Conservation (phyloP, 192 early-diverging fungal genomes). For the Entomortierella parvispora region DNA sequence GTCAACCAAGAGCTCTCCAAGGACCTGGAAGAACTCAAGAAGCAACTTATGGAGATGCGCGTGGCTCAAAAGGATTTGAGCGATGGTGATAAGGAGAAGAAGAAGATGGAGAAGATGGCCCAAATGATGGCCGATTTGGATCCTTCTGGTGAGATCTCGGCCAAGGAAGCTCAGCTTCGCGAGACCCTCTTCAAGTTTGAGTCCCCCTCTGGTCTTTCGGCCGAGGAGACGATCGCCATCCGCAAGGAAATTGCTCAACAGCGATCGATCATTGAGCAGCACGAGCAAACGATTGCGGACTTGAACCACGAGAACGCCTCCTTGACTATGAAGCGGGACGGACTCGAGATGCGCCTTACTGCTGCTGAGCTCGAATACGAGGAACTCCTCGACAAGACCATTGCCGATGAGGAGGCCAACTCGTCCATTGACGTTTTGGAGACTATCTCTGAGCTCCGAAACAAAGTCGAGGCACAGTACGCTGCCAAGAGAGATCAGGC, state of each 20-base stretch:
- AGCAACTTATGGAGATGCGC: slow-evolving; percentile 65
- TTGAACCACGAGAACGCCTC: slow-evolving; percentile 67
- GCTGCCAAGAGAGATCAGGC: slow-evolving; percentile 78
- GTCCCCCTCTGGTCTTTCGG: slow-evolving; percentile 65
- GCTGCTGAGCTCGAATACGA: slow-evolving; percentile 84
- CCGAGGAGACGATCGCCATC: slow-evolving; percentile 74
- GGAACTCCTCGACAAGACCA: slow-evolving; percentile 78
- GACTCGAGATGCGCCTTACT: slow-evolving; percentile 75
- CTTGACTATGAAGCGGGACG: slow-evolving; percentile 68
- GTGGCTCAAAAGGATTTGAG: slow-evolving; percentile 57
- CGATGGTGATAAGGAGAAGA: slow-evolving; percentile 80
- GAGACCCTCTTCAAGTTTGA: slow-evolving; percentile 75
- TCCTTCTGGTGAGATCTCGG: slow-evolving; percentile 75
- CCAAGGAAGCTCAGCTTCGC: slow-evolving; percentile 80
- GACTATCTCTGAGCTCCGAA: slow-evolving; percentile 86
- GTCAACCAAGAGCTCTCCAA: slow-evolving; percentile 78
- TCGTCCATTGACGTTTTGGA: slow-evolving; percentile 66
- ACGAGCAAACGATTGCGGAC: slow-evolving; percentile 70
- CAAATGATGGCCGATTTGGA: slow-evolving; percentile 87
- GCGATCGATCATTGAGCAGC: slow-evolving; percentile 68
- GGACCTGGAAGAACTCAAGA: slow-evolving; percentile 83
- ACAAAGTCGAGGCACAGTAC: slow-evolving; percentile 88
- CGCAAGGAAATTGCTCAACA: slow-evolving; percentile 78
- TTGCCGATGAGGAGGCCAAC: slow-evolving; percentile 75
- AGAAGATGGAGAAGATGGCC: slow-evolving; percentile 86